These are phyloP conservation scores for Mycena amicta DNA, from an alignment of 768 basidiomycete species.

Conservation along the genomic window DNA sequence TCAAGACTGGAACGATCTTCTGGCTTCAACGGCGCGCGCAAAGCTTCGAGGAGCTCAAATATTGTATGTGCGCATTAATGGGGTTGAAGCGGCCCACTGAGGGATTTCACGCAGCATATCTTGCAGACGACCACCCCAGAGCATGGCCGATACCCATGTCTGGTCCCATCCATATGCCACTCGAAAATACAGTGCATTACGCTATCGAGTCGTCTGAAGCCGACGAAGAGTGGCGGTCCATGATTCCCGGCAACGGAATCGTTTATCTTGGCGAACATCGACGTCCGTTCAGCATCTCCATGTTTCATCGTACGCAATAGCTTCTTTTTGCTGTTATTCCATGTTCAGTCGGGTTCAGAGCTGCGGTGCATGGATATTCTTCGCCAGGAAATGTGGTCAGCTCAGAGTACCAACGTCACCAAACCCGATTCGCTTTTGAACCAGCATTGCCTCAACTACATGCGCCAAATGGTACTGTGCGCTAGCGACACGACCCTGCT, in stretches of 20 bases:
- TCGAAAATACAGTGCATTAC: conserved; percentile 36
- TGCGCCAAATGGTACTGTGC: conserved; percentile 24
- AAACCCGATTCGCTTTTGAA: conserved; percentile 30
- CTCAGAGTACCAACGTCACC: conserved; percentile 9
- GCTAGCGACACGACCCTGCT: conserved; percentile 23
- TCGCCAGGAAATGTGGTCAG: conserved; percentile 29
- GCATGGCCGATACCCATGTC: conserved; percentile 34
- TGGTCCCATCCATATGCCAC: conserved; percentile 31
- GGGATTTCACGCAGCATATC: conserved; percentile 4
- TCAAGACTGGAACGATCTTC: conserved; percentile 4
- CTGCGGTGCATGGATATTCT: conserved; percentile 39
- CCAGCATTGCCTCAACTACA: conserved; percentile 32
- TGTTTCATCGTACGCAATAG: conserved; percentile 33
- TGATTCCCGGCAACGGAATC: conserved; percentile 33
- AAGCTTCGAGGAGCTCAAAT: neutral
- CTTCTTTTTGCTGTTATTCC: neutral
- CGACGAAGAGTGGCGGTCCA: conserved; percentile 33
- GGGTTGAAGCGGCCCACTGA: neutral
- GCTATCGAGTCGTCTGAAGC: conserved; percentile 31
- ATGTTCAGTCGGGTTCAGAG: too few species aligned
- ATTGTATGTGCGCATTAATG: too few species aligned
- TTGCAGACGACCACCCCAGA: conserved; percentile 34
- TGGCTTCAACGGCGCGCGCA: conserved; percentile 5
- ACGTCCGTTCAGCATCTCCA: conserved; percentile 35
- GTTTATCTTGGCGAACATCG: conserved; percentile 34